Evolutionary conservation across 139 green algal species (phyloP), one percentile per base, ranked within the genome.

Genomic region (Chlorella vulgaris): DNA sequence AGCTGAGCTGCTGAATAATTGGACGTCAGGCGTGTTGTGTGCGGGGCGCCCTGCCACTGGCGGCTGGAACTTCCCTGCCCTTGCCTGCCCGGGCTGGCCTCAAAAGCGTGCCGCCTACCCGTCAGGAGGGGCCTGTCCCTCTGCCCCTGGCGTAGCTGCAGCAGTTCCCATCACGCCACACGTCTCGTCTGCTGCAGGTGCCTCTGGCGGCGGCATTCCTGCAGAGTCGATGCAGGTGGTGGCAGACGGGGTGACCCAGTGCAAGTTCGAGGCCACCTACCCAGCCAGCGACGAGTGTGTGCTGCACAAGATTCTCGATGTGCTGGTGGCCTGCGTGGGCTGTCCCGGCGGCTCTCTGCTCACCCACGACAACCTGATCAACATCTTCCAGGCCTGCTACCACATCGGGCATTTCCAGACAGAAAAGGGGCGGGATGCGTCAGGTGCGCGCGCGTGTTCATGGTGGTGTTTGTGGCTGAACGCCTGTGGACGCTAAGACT

Each of bases 201-300:
- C 76, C 6, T 35, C 53, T 19, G 85, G 74, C 6, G 89, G 89
- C 31, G 87, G 88, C 4, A 4, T 26, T 1, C 33, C 73, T 0
- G 88, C 89, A 28, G 89, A 91, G 24, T 91, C 91, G 1, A 92
- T 99, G 73, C 94, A 96, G 73, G 78, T 86, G 33, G 92, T 97
- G 10, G 92, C 95, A 0, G 95, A 98, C 61, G 91, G 95, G 35
- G 91, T 97, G 4, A 97, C 94, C 13, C 90, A 91, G 74, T 98
- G 94, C 91, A 95, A 94, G 78, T 99, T 99, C 86, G 94, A 99
- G 86, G 91, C 91, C 6, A 97, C 96, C 5, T 92, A 94, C 76
- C 88, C 93, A 39, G 91, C 90, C 2, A 88, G 89, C n/a, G 96
- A 99, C 83, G 96, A 99, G 75, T 92, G 96, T 29, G 96, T 99